Conservation (phyloP, 2,329 filamentous ascomycete genomes). For the Diatrype stigma region DNA sequence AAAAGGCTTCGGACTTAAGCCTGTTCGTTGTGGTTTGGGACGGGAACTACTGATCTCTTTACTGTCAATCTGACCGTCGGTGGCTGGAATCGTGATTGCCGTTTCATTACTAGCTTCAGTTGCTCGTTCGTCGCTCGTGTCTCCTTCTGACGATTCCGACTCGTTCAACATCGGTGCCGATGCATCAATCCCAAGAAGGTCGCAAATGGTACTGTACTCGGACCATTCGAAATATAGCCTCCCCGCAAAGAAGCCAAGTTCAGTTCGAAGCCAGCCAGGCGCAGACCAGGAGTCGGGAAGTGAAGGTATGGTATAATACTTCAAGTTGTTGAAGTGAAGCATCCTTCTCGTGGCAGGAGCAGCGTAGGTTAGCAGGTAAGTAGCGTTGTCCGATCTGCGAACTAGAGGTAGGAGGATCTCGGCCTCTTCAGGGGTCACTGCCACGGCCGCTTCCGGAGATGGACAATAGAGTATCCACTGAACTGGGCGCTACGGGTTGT, state of each 20-base stretch:
- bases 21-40: slow-evolving; percentile 8
- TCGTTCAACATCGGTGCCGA: slow-evolving; percentile 10
- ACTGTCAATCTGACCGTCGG: slow-evolving; percentile 2
- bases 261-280: slow-evolving; percentile 50
- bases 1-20: slow-evolving; percentile 32
- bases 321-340: slow-evolving; percentile 52
- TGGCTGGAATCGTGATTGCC: neutral
- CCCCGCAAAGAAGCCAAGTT: slow-evolving; percentile 58
- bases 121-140: slow-evolving; percentile 6
- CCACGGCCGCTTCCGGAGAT: slow-evolving; percentile 41
- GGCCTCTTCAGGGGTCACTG: slow-evolving; percentile 60
- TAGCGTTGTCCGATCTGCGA: slow-evolving; percentile 12
- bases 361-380: slow-evolving; percentile 53
- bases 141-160: slow-evolving; percentile 10
- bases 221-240: slow-evolving; percentile 54
- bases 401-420: slow-evolving; percentile 49
- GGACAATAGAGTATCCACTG: slow-evolving; percentile 58
- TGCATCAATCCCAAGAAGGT: slow-evolving; percentile 27
- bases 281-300: slow-evolving; percentile 35
- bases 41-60: neutral
- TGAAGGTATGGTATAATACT: slow-evolving; percentile 48
- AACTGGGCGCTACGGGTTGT: slow-evolving; percentile 38
- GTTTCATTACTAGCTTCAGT: slow-evolving; percentile 2
- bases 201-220: slow-evolving; percentile 36
- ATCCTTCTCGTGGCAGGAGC: slow-evolving; percentile 58